Evolutionary conservation across 2,329 filamentous ascomycete genomes (phyloP).

Genomic region (Chaetomium strumarium): DNA sequence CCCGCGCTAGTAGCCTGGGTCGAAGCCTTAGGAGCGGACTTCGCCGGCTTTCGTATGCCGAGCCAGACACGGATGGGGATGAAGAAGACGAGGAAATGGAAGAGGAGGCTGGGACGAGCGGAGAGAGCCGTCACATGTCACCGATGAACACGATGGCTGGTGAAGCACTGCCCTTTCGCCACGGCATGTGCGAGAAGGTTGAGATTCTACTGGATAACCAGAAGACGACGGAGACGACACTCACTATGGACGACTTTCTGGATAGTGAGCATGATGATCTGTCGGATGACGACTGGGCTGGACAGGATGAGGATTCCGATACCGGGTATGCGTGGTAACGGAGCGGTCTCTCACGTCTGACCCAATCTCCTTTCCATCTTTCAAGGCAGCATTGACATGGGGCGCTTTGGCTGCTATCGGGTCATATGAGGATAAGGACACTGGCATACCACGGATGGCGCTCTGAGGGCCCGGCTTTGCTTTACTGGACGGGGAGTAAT

Average conservation of each 20-base stretch:
- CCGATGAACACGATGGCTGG: constrained; percentile 11
- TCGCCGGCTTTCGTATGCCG: constrained; percentile 34
- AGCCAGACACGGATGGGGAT: constrained; percentile 44
- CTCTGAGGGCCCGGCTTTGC: no score
- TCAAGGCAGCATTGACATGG: background rate
- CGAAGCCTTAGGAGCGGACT: constrained; percentile 21
- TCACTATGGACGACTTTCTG: constrained; percentile 66
- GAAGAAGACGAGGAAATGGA: constrained; percentile 24
- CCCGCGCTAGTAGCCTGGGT: constrained; percentile 28
- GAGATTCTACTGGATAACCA: constrained; percentile 71
- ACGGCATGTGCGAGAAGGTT: constrained; percentile 66
- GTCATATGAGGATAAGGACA: no score
- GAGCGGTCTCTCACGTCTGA: background rate
- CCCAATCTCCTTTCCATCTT: background rate
- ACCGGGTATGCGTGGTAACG: constrained; percentile 23
- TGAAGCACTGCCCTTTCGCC: constrained; percentile 29
- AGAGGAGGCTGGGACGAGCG: background rate
- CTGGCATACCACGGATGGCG: no score
- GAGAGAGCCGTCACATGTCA: background rate
- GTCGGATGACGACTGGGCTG: constrained; percentile 49
- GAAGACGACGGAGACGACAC: constrained; percentile 62
- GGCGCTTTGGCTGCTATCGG: background rate
- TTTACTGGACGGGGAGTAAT: no score
- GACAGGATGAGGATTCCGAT: constrained; percentile 18
- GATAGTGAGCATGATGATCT: constrained; percentile 47